Evolutionary conservation across 1,139 yeast species (phyloP), one percentile per base, ranked within the genome.

Genomic region (Yamadazyma epiphylla): DNA sequence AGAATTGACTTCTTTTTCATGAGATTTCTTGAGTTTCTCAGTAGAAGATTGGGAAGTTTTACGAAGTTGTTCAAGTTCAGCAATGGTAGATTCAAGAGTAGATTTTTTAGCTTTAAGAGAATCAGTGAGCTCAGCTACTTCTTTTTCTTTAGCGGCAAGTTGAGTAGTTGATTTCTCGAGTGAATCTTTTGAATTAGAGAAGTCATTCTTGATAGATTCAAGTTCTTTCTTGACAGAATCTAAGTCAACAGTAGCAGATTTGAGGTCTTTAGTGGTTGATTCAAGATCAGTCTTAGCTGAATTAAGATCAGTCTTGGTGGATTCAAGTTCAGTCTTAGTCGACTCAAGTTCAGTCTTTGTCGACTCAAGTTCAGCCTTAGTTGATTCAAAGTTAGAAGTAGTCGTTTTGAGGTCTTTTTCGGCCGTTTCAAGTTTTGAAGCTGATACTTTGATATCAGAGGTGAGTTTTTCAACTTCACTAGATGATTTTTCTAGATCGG

Each of bases 401-500:
- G 45, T 36, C 27, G 43, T 38, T 19, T 51, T 49, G 24, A 55
- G 48, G 4, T 43, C 42, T 5, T 48, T 49, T 27, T 51, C 59
- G 3, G 53, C 49, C 9, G 36, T 35, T 10, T 46, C 49, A 4
- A 59, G 52, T n/a, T 59, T 60, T 26, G 63, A 63, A 29, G 77
- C 82, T 2, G 70, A 46, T 0, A 71, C 72, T 2, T 70, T 74
- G 36, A 79, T 80, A 21, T 77, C 78, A 35, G 75, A 75, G 1
- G 78, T 71, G 25, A 87, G 59, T 24, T 73, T 73, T 51, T 87
- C 75, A 22, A 89, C 61, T 41, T 88, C 96, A 26, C 91, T 67
- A 36, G 82, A 83, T 95, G 89, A 86, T 45, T 87, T 87, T 51
- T 87, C 88, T 34, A 89, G 81, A 5, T 95, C 96, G 38, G 77